Evolutionary conservation across 2,329 filamentous ascomycete species (phyloP).

Genomic region (Penicillium sp.): DNA sequence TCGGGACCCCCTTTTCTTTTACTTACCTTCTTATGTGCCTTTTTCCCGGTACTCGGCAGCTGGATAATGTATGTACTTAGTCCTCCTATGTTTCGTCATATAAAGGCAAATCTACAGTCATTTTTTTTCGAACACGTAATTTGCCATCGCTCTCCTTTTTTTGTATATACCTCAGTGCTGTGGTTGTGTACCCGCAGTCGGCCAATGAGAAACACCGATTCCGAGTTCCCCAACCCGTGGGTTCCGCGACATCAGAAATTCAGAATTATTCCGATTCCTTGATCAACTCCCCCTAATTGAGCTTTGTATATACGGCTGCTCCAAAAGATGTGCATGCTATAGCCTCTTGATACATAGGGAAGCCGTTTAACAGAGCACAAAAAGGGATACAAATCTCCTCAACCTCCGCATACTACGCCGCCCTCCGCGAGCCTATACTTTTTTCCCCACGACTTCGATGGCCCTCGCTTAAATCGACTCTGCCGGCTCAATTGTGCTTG

Average conservation of each 20-base stretch:
- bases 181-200: conserved; percentile 1
- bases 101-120: conserved; percentile 15
- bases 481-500: conserved; percentile 17
- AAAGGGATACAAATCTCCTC: conserved; percentile 21
- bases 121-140: background rate
- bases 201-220: conserved; percentile 28
- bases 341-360: conserved; percentile 13
- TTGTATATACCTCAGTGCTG: conserved; percentile 7
- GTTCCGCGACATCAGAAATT: conserved; percentile 32
- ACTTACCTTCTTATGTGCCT: conserved; percentile 27
- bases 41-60: conserved; percentile 30
- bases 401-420: conserved; percentile 2
- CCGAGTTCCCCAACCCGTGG: conserved; percentile 31
- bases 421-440: background rate
- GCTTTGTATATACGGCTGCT: background rate
- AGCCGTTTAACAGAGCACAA: conserved; percentile 24
- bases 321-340: conserved; percentile 20
- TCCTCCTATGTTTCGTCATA: conserved; percentile 22
- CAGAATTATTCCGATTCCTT: conserved; percentile 10
- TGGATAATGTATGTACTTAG: conserved; percentile 43
- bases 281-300: background rate
- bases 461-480: conserved; percentile 10
- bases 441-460: conserved; percentile 5
- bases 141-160: conserved; percentile 6
- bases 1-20: conserved; percentile 10